phyloP scores from a whole-genome alignment of 2,329 filamentous ascomycete genomes.

The Rugonectria rugulosa region DNA sequence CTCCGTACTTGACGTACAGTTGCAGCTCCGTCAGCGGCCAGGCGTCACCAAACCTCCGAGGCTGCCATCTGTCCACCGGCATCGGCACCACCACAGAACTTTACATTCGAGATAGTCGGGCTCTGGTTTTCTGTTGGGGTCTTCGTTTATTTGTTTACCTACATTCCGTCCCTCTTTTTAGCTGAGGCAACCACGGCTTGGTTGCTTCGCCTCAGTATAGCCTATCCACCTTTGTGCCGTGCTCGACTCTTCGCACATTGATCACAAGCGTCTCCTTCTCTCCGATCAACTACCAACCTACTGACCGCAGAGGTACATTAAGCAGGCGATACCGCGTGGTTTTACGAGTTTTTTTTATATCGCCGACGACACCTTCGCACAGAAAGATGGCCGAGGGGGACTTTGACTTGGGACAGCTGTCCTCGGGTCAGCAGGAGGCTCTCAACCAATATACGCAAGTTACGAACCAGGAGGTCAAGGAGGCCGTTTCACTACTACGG shows the following conservation, averaged over 20 bases:
- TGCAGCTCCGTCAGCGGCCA: constrained; percentile 10
- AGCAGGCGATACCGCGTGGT: neutral
- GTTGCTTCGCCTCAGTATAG: no score
- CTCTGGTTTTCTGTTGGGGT: neutral
- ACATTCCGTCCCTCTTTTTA: neutral
- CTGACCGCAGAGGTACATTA: neutral
- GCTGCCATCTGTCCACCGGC: constrained; percentile 8
- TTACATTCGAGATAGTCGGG: neutral
- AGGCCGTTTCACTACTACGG: constrained; percentile 80
- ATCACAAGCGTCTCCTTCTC: no score
- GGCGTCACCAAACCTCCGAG: constrained; percentile 17
- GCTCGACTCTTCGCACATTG: no score
- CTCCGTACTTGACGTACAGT: neutral
- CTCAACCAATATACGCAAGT: constrained; percentile 89
- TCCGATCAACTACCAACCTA: no score
- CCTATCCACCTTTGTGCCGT: no score
- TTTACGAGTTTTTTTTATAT: neutral
- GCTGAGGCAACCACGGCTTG: no score
- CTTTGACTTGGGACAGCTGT: constrained; percentile 72
- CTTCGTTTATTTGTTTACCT: neutral
- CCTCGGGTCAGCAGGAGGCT: constrained; percentile 79
- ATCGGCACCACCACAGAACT: constrained; percentile 6
- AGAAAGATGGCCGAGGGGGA: constrained; percentile 45
- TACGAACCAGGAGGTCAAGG: constrained; percentile 80
- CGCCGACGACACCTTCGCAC: neutral